Conservation (phyloP, 306 rosid genomes). For the Inga oerstediana region DNA sequence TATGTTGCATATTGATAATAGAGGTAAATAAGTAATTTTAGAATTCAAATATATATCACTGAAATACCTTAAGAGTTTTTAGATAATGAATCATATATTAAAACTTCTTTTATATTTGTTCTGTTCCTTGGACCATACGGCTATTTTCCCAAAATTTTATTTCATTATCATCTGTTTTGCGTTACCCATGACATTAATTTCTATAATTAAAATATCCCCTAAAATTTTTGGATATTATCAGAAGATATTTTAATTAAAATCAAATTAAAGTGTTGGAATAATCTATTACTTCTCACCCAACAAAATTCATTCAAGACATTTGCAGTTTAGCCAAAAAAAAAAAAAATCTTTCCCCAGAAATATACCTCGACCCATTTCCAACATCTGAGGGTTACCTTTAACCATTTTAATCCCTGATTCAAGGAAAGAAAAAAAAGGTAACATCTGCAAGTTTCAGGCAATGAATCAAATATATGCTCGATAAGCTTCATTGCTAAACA, state of each 20-base stretch:
- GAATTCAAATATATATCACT: too few species aligned
- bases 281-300: neutral
- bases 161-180: neutral
- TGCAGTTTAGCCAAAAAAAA: neutral
- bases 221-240: neutral
- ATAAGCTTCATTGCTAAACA: conserved; percentile 2
- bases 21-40: too few species aligned
- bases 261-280: neutral
- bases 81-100: too few species aligned
- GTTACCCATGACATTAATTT: neutral
- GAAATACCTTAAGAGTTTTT: too few species aligned
- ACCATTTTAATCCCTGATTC: neutral
- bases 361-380: neutral
- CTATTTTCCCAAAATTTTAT: neutral
- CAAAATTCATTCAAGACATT: neutral
- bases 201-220: neutral
- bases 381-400: neutral
- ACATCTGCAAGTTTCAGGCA: neutral
- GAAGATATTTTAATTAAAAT: neutral
- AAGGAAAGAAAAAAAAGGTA: neutral
- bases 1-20: too few species aligned
- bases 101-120: too few species aligned
- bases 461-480: neutral
- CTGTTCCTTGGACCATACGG: too few species aligned
- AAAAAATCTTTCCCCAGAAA: neutral